These are phyloP conservation scores for Iberis amara DNA, from an alignment of 441 rosid species.

Conservation along the genomic window DNA sequence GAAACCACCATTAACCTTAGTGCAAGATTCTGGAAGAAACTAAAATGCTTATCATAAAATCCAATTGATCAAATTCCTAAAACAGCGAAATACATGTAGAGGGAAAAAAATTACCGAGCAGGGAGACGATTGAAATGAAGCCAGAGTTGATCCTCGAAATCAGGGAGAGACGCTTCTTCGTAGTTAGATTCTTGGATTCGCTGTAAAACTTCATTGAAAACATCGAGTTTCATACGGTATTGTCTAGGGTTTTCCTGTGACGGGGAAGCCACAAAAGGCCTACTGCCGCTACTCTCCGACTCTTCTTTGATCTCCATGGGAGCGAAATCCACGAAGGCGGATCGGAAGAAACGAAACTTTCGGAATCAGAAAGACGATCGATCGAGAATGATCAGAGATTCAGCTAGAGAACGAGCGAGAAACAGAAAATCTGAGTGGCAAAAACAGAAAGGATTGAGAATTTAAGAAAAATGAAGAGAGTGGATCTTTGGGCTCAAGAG, in stretches of 20 bases:
- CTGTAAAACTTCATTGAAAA: constrained; percentile 59
- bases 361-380: neutral
- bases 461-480: neutral
- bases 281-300: constrained; percentile 76
- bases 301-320: constrained; percentile 50
- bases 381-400: constrained; percentile 9
- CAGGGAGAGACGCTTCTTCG: constrained; percentile 60
- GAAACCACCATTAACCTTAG: neutral
- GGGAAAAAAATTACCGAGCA: constrained; percentile 45
- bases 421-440: neutral
- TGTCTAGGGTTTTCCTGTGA: constrained; percentile 52
- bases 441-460: constrained; percentile 14
- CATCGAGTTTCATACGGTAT: constrained; percentile 70
- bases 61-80: constrained; percentile 2
- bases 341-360: neutral
- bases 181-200: constrained; percentile 56
- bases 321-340: constrained; percentile 2
- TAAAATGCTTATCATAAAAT: neutral
- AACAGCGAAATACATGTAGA: neutral
- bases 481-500: neutral
- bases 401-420: too few relatives aligned
- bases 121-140: constrained; percentile 87
- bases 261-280: constrained; percentile 44
- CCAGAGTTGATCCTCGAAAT: constrained; percentile 83
- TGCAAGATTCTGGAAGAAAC: neutral